Base-by-base conservation (phyloP, 1,139 yeast species). In the Nematodospora anomalae region DNA sequence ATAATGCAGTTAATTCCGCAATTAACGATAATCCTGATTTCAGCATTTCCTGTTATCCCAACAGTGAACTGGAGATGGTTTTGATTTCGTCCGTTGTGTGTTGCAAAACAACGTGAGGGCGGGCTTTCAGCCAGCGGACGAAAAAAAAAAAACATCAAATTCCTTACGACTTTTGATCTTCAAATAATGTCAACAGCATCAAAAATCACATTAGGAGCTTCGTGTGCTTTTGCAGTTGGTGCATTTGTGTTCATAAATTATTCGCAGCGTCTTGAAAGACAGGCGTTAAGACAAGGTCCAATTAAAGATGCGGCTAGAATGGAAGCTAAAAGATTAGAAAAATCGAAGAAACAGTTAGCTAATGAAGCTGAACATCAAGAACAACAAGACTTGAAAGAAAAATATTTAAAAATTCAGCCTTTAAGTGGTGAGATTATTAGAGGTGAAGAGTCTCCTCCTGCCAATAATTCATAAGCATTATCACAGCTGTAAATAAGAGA, bases 261-360 rank as follows among this genome's bases (percentile, higher is more conserved):
- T 44, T 74, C 83, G 35, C 95, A 85, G 55, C 72, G 70, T 26
- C 60, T 74, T 41, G 94, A 85, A 57, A 71, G 88, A 45, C 77
- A 73, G 5, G 81, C 85, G 3, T 67, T 84, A 36, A 79, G 83
- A 45, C 88, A 81, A 53, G 95, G 95, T 1, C 94, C 95, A 7
- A 77, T 83, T 52, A 81, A 80, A 51, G 95, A 85, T 54, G 86
- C 87, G 9, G 79, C 72, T 45, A 64, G 92, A 41, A 58, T 79
- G 46, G 64, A 70, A 35, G 73, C 67, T 36, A 76, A 76, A 54
- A 41, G 22, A 21, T 26, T 32, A 14, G 37, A 36, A 26, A 49
- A 57, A 47, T 58, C 62, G 37, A 58, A 58, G 51, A 71, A 71
- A 50, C 68, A 66, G 51, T 47, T 57, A 45, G 76, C 76, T 37